Conservation (phyloP, 169 alveolate genomes). For the Plasmodium coatneyi region DNA sequence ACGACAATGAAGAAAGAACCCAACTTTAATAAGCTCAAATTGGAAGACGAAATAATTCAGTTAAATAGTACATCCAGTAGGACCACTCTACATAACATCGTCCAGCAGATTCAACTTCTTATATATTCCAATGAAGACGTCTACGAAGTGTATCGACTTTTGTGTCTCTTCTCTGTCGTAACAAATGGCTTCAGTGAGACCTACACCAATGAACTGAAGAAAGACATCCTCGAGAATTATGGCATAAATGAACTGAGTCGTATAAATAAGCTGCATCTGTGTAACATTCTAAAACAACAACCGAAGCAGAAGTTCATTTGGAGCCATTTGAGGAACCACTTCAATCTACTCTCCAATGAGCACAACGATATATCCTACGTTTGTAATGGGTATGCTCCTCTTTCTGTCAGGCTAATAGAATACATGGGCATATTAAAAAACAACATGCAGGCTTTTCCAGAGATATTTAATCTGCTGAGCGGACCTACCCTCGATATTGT, state of each 20-base stretch:
- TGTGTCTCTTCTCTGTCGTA: slow-evolving; percentile 76
- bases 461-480: slow-evolving; percentile 32
- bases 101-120: slow-evolving; percentile 74
- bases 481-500: slow-evolving; percentile 54
- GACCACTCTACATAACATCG: slow-evolving; percentile 63
- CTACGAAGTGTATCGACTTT: slow-evolving; percentile 75
- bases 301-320: slow-evolving; percentile 73
- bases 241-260: slow-evolving; percentile 77
- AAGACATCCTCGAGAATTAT: slow-evolving; percentile 80
- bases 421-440: slow-evolving; percentile 54
- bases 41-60: slow-evolving; percentile 88
- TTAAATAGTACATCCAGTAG: slow-evolving; percentile 74
- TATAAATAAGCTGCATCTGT: slow-evolving; percentile 60
- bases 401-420: slow-evolving; percentile 79
- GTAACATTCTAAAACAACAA: slow-evolving; percentile 41
- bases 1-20: slow-evolving; percentile 81
- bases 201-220: slow-evolving; percentile 78
- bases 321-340: slow-evolving; percentile 77
- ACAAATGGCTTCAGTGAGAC: slow-evolving; percentile 76
- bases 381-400: slow-evolving; percentile 86
- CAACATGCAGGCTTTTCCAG: slow-evolving; percentile 56
- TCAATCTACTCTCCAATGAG: slow-evolving; percentile 79
- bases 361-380: slow-evolving; percentile 80
- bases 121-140: slow-evolving; percentile 77
- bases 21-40: slow-evolving; percentile 79